Conservation (phyloP, 2,329 filamentous ascomycete species). For the Magnaporthales sp. region DNA sequence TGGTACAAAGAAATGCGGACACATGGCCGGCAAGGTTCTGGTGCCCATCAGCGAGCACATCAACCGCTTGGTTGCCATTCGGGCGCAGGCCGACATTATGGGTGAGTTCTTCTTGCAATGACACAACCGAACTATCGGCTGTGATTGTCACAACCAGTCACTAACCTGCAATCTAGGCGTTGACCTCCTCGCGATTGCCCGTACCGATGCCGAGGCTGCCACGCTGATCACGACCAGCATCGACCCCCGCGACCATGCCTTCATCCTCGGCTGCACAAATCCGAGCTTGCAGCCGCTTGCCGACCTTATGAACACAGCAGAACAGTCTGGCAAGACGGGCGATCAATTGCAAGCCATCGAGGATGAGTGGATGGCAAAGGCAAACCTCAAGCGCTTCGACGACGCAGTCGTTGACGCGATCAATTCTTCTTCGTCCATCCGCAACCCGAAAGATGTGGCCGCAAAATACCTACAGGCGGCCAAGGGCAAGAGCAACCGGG, state of each 20-base stretch:
- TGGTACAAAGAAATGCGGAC: conserved; percentile 98
- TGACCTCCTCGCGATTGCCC: conserved; percentile 83
- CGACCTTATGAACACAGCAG: conserved; percentile 84
- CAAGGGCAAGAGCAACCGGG: conserved; percentile 78
- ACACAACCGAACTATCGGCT: neutral
- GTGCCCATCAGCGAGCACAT: conserved; percentile 98
- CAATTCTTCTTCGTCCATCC: conserved; percentile 38
- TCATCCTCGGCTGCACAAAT: conserved; percentile 87
- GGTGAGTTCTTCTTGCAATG: conserved; percentile 35
- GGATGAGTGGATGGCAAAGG: conserved; percentile 74
- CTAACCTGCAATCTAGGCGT: conserved; percentile 40
- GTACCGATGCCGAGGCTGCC: conserved; percentile 95
- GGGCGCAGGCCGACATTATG: conserved; percentile 98
- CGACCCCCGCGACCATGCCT: conserved; percentile 88
- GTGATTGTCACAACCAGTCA: neutral
- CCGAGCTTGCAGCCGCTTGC: conserved; percentile 72
- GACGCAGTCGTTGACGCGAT: conserved; percentile 83
- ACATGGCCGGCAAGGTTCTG: conserved; percentile 98
- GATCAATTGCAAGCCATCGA: conserved; percentile 81
- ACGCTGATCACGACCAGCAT: conserved; percentile 96
- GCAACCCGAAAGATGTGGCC: conserved; percentile 53
- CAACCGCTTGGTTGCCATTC: conserved; percentile 92
- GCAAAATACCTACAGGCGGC: conserved; percentile 56
- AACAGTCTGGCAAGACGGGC: conserved; percentile 72
- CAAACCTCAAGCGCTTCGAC: conserved; percentile 78